A percentile compares a stretch with the other conserved stretches of the same genome.
phyloP scores from a whole-genome alignment of 78 protist species.

The Neovahlkampfia damariscottae region DNA sequence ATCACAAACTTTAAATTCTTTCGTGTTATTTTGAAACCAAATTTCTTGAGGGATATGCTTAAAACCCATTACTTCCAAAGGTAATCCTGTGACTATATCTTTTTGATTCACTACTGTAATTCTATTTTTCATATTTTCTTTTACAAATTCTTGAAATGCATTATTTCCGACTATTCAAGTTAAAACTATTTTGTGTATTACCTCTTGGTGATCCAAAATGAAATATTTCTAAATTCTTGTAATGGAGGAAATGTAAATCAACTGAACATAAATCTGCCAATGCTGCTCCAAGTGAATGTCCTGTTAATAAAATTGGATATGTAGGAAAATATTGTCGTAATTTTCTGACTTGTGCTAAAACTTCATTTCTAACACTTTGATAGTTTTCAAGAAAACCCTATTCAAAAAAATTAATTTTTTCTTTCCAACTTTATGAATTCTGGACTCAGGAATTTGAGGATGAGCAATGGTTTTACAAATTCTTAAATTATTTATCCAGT shows the following conservation, averaged over 20 bases:
- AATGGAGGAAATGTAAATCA: conserved; percentile 2
- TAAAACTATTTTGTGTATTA: too few relatives aligned
- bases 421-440: too few relatives aligned
- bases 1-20: too few relatives aligned
- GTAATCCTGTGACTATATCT: conserved; percentile 12
- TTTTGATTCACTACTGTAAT: background rate
- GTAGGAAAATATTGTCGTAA: background rate
- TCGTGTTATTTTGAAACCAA: conserved; percentile 8
- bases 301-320: background rate
- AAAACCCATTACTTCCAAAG: background rate
- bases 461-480: background rate
- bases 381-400: conserved; percentile 2
- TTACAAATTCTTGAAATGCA: background rate
- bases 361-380: background rate
- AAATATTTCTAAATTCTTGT: too few relatives aligned
- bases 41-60: conserved; percentile 4
- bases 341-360: background rate
- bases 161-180: conserved; percentile 10
- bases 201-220: too few relatives aligned
- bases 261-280: background rate
- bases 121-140: background rate
- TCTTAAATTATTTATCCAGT: conserved; percentile 16
- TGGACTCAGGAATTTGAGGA: too few relatives aligned
- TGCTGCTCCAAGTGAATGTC: conserved; percentile 23
- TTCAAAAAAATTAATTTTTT: too few relatives aligned